Percentiles rank a stretch among this genome's conserved stretches.
Conservation (phyloP, 768 basidiomycete species). For the Tricholoma matsutake region DNA sequence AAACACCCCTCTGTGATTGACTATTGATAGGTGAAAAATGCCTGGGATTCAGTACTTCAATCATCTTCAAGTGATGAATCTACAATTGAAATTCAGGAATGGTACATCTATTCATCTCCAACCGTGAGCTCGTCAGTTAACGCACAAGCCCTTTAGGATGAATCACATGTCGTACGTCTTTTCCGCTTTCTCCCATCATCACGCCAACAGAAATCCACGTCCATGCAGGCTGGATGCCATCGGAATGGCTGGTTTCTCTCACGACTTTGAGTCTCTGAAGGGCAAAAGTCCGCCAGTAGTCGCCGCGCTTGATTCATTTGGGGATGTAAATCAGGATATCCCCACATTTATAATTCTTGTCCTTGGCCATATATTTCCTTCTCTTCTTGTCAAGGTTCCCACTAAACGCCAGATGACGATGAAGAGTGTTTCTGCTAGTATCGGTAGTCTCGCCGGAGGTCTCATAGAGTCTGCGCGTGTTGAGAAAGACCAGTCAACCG, state of each 20-base stretch:
- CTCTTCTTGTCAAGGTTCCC: conserved; percentile 30
- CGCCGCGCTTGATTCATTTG: conserved; percentile 37
- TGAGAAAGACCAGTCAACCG: conserved; percentile 28
- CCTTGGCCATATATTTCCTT: conserved; percentile 33
- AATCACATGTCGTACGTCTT: conserved; percentile 40
- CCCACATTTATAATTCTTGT: conserved; percentile 31
- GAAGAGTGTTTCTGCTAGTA: conserved; percentile 11
- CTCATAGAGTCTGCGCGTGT: conserved; percentile 33
- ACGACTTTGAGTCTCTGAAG: conserved; percentile 52
- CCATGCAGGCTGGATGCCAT: conserved; percentile 47
- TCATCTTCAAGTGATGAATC: conserved; percentile 36
- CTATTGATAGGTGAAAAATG: conserved; percentile 25
- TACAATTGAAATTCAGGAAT: conserved; percentile 45
- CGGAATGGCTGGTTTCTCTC: conserved; percentile 57
- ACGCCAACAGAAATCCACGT: too few species aligned
- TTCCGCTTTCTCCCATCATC: background rate
- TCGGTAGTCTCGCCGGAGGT: conserved; percentile 28
- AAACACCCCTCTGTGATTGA: background rate
- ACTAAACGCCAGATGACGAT: conserved; percentile 31
- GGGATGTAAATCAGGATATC: conserved; percentile 20
- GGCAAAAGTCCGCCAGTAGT: conserved; percentile 42
- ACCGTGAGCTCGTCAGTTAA: conserved; percentile 37
- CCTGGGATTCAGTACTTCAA: conserved; percentile 22
- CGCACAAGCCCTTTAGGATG: conserved; percentile 30
- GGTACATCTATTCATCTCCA: conserved; percentile 28